Conservation (phyloP, 2,329 filamentous ascomycete genomes). For the Hirsutella rhossiliensis region DNA sequence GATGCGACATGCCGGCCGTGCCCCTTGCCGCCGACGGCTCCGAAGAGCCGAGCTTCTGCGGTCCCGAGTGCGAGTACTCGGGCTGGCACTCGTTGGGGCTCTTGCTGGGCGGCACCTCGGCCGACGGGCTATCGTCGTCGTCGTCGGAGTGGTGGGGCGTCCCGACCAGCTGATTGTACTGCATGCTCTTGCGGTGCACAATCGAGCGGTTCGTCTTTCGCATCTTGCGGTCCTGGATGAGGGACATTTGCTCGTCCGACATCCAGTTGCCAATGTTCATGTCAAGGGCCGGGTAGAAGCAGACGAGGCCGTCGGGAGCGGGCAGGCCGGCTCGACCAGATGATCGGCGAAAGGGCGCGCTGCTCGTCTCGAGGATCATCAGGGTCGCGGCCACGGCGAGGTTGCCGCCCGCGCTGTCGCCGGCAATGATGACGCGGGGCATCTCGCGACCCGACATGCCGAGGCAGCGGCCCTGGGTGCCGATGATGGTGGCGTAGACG, state of each 20-base stretch:
- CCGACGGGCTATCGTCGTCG: constrained; percentile 44
- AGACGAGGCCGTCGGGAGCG: constrained; percentile 64
- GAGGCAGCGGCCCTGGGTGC: constrained; percentile 28
- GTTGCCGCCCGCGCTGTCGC: constrained; percentile 38
- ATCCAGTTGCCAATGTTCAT: constrained; percentile 99
- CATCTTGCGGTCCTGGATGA: constrained; percentile 74
- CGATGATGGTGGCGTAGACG: constrained; percentile 26
- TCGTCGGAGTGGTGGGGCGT: constrained; percentile 76
- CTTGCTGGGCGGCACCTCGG: constrained; percentile 3
- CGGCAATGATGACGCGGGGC: constrained; percentile 31
- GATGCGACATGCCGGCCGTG: constrained; percentile 31
- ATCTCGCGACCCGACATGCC: constrained; percentile 26
- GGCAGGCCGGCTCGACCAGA: constrained; percentile 45
- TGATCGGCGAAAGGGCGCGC: constrained; percentile 22
- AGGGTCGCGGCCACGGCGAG: constrained; percentile 58
- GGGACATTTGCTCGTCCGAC: constrained; percentile 92
- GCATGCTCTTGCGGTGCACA: constrained; percentile 72
- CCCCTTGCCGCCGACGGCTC: constrained; percentile 1
- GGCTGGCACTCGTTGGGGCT: constrained; percentile 25
- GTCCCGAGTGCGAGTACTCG: constrained; percentile 37
- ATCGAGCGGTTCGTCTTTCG: constrained; percentile 69
- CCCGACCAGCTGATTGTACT: constrained; percentile 74
- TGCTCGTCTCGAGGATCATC: constrained; percentile 74
- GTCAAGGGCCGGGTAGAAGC: constrained; percentile 84
- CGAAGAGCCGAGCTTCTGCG: constrained; percentile 16